These are phyloP conservation scores for Aspergillus novoparasiticus DNA, from an alignment of 2,329 filamentous ascomycete species.

Conservation along the genomic window DNA sequence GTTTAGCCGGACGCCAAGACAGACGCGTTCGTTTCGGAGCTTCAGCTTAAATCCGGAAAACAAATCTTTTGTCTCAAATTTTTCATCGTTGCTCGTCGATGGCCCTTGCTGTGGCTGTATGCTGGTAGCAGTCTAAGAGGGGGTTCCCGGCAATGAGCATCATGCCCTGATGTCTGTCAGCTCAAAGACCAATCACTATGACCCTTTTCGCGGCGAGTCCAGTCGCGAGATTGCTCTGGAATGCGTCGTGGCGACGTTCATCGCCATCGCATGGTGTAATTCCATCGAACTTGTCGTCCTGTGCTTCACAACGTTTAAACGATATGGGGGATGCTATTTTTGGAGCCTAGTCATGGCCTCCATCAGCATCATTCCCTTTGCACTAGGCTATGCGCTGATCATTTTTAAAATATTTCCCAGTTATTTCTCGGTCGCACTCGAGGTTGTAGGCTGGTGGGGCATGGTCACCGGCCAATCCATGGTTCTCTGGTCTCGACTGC, in stretches of 20 bases:
- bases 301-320: not conserved
- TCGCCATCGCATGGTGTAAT: constrained; percentile 3
- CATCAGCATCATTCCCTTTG: not conserved
- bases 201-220: not conserved
- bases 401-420: not conserved
- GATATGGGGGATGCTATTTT: constrained; percentile 1
- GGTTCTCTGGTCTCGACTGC: constrained; percentile 1
- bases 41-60: not conserved
- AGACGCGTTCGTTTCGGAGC: not conserved
- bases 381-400: not conserved
- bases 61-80: not conserved
- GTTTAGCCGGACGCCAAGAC: not conserved
- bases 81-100: not conserved
- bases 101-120: not conserved
- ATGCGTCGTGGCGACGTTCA: not conserved
- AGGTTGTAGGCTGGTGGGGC: not conserved
- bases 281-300: not conserved
- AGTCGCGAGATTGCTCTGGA: not conserved
- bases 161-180: not conserved
- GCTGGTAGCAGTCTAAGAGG: not conserved
- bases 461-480: constrained; percentile 7
- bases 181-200: not conserved
- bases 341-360: not conserved
- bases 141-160: not conserved
- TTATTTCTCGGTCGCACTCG: not conserved